A percentile compares a stretch with the other conserved stretches of the same genome.
Evolutionary conservation across 1,284 basidiomycete genomes (phyloP).

Genomic region (Mycena sp.): DNA sequence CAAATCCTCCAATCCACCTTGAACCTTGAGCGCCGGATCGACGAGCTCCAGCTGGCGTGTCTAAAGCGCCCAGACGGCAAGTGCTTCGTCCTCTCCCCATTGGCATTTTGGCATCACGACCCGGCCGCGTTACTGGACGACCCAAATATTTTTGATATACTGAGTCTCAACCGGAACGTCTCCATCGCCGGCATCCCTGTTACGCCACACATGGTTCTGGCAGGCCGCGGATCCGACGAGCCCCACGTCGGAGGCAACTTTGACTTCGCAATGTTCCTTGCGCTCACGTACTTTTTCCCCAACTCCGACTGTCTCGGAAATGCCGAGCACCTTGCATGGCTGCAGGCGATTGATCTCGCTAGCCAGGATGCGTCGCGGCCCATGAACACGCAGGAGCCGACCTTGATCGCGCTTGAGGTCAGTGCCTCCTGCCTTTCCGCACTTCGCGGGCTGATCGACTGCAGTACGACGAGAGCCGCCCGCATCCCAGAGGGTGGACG

Average conservation of each 20-base stretch:
- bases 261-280: constrained; percentile 75
- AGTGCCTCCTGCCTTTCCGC: constrained; percentile 31
- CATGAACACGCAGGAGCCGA: constrained; percentile 64
- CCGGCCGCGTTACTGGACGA: constrained; percentile 62
- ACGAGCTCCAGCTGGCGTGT: constrained; percentile 60
- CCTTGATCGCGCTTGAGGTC: constrained; percentile 77
- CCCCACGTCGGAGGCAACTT: constrained; percentile 56
- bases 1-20: constrained; percentile 70
- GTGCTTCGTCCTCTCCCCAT: constrained; percentile 78
- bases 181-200: constrained; percentile 69
- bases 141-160: constrained; percentile 63
- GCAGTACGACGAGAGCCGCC: constrained; percentile 62
- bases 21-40: constrained; percentile 67
- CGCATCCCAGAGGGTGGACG: constrained; percentile 56
- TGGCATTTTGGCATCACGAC: constrained; percentile 78
- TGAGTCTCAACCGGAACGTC: constrained; percentile 57
- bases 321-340: constrained; percentile 70
- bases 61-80: constrained; percentile 53
- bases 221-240: constrained; percentile 69
- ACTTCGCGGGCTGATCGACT: constrained; percentile 19
- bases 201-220: constrained; percentile 78
- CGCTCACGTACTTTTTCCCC: constrained; percentile 81
- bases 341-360: constrained; percentile 61
- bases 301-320: constrained; percentile 74
- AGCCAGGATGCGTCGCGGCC: constrained; percentile 55